Evolutionary conservation across 768 basidiomycete species (phyloP).

Genomic region (Rhizopogon salebrosus): DNA sequence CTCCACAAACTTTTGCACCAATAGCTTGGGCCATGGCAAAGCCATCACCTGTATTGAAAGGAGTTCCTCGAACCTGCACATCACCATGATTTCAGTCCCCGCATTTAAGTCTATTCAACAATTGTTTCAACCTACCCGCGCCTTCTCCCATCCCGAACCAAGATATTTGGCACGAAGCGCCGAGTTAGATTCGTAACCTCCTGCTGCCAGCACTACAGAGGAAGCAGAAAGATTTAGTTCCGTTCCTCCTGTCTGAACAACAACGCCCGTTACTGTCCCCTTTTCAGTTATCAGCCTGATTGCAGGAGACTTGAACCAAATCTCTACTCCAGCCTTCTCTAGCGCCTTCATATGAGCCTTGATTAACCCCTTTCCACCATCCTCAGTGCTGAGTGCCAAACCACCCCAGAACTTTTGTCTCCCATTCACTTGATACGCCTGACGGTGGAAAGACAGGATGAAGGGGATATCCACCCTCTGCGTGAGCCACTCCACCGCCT

Average conservation of each 20-base stretch:
- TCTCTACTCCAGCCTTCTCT: constrained; percentile 42
- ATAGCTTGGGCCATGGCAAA: constrained; percentile 45
- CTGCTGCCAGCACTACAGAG: constrained; percentile 58
- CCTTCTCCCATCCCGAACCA: constrained; percentile 53
- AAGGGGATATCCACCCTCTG: constrained; percentile 48
- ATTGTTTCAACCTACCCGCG: constrained; percentile 35
- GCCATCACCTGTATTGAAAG: constrained; percentile 67
- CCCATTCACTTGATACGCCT: constrained; percentile 62
- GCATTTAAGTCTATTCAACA: neutral
- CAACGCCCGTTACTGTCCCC: constrained; percentile 40
- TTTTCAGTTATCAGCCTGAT: constrained; percentile 27
- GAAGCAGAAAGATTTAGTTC: constrained; percentile 31
- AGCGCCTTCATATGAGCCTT: constrained; percentile 48
- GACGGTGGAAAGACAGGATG: constrained; percentile 54
- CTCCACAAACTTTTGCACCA: constrained; percentile 55
- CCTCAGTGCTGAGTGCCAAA: constrained; percentile 53
- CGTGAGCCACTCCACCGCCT: constrained; percentile 53
- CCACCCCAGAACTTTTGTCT: constrained; percentile 70
- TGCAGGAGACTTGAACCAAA: constrained; percentile 55
- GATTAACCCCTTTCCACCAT: constrained; percentile 67
- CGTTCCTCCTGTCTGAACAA: constrained; percentile 35
- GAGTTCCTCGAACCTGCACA: constrained; percentile 60
- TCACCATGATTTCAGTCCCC: neutral
- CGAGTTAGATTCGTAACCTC: constrained; percentile 59
- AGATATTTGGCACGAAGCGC: constrained; percentile 49